Evolutionary conservation across 768 basidiomycete genomes (phyloP).

Genomic region (Fomitopsis serialis): DNA sequence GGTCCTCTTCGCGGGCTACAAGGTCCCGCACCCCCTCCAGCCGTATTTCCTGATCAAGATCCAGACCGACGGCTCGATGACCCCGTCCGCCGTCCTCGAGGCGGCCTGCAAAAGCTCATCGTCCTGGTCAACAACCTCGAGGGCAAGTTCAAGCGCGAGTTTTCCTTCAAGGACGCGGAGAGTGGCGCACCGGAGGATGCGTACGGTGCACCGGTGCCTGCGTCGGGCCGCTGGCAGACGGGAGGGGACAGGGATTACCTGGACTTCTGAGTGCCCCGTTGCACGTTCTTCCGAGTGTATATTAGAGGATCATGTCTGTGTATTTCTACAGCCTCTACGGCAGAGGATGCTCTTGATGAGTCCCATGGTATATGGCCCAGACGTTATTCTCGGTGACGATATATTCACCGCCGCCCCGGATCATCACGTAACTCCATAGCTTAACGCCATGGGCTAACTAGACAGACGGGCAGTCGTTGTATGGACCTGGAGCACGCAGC

Average conservation of each 20-base stretch:
- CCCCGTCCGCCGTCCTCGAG: constrained; percentile 80
- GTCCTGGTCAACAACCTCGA: constrained; percentile 53
- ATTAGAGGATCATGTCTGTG: background rate
- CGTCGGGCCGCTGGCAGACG: background rate
- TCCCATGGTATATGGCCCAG: too few species aligned
- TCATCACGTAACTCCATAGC: too few species aligned
- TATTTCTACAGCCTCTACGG: background rate
- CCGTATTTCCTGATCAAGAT: constrained; percentile 93
- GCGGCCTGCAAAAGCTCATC: constrained; percentile 82
- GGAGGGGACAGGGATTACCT: constrained; percentile 6
- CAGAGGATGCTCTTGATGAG: too few species aligned
- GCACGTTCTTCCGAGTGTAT: background rate
- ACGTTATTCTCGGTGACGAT: too few species aligned
- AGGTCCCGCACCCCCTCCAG: constrained; percentile 94
- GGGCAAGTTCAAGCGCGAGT: constrained; percentile 77
- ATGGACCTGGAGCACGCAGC: too few species aligned
- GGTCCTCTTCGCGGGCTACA: constrained; percentile 96
- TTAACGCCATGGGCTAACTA: too few species aligned
- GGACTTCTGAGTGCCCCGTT: constrained; percentile 2
- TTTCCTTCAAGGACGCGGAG: constrained; percentile 63
- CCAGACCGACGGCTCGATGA: constrained; percentile 85
- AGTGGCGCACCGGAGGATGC: constrained; percentile 24
- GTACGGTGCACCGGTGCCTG: constrained; percentile 13
- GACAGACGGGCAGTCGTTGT: too few species aligned
- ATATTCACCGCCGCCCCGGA: too few species aligned